phyloP scores from a whole-genome alignment of 768 basidiomycete species.

The Kwoniella shandongensis region DNA sequence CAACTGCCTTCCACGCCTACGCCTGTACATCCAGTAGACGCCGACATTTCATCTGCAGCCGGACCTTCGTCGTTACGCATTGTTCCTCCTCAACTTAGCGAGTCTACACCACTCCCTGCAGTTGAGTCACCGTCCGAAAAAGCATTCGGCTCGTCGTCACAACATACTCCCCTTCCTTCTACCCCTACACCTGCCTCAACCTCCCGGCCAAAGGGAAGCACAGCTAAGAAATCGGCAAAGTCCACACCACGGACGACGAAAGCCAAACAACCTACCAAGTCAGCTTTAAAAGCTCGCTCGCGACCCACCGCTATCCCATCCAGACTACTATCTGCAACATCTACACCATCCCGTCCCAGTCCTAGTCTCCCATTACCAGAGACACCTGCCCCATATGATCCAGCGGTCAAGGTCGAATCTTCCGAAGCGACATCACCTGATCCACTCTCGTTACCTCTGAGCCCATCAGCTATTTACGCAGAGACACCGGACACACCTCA shows the following conservation, averaged over 20 bases:
- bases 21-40: background rate
- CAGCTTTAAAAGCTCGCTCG: background rate
- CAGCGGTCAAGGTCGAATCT: background rate
- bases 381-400: constrained; percentile 8
- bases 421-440: constrained; percentile 17
- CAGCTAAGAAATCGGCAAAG: constrained; percentile 8
- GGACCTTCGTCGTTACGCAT: constrained; percentile 4
- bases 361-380: constrained; percentile 1
- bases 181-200: background rate
- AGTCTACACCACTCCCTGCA: background rate
- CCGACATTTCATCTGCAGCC: background rate
- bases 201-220: background rate
- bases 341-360: constrained; percentile 19
- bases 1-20: background rate
- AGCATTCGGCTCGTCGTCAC: no score
- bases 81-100: no score
- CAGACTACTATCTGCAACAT: constrained; percentile 23
- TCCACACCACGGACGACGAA: constrained; percentile 9
- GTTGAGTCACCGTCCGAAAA: no score
- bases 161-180: background rate
- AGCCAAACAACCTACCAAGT: constrained; percentile 7
- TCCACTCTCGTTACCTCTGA: constrained; percentile 17
- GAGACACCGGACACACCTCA: constrained; percentile 8
- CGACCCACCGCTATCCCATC: constrained; percentile 32
- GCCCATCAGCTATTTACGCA: constrained; percentile 10